Evolutionary conservation across 2,329 filamentous ascomycete species (phyloP), one percentile per base, ranked within the genome.

Genomic region (Calonectria pauciramosa): DNA sequence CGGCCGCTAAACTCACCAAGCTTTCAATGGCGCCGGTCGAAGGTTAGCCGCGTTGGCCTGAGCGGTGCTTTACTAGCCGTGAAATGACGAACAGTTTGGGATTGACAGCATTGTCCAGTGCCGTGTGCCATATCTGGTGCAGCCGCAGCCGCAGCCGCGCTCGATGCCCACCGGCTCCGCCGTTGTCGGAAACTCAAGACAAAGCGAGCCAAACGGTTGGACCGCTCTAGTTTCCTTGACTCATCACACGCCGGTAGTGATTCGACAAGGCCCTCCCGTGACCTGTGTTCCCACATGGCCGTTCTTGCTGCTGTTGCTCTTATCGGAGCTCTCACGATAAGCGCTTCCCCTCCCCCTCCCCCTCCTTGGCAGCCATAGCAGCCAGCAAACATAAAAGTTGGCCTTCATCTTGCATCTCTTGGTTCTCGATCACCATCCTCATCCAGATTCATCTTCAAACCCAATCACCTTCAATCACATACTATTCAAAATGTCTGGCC

Each of bases 401-500:
- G 38, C 26, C 59, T 49, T 59, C 54, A 26, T 63, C 49, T 38
- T 38, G 71, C 60, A 38, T 52, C 36, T 51, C 30, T n/a, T 32
- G 59, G 23, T 52, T 34, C 47, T 63, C 47, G 38, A 64, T 60
- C 26, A n/a, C 36, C 54, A 52, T 32, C 18, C 60, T 11, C 20
- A 67, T 52, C 56, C 23, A n/a, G n/a, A 60, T 41, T 30, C 30
- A 44, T 23, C 9, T 51, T 52, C 52, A 41, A 18, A 28, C 16
- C n/a, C 32, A 49, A 65, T 30, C 28, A 71, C 38, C 20, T 18
- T 28, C 34, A 30, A 51, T 54, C 32, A 73, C 23, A 49, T 52
- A 84, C 83, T 82, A 79, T 79, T 60, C 81, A 84, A 68, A 70
- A 78, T 72, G 79, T 82, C 77, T 69, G 90, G 90, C 79, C 90